Conservation (phyloP, 169 alveolate genomes). For the Plasmodium blacklocki region DNA sequence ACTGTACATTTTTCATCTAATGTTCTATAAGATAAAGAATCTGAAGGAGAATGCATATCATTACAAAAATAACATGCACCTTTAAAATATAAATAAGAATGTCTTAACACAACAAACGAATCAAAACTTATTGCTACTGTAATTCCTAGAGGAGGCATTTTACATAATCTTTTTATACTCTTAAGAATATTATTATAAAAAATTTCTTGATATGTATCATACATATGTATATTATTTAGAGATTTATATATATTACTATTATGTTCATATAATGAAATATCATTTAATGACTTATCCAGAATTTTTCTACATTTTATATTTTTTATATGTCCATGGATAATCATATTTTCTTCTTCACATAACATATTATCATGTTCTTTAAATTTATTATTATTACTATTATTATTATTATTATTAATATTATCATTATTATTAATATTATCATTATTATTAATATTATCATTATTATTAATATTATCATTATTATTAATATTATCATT, state of each 20-base stretch:
- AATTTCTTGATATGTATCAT: too few relatives aligned
- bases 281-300: neutral
- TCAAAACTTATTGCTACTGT: conserved; percentile 83
- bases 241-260: neutral
- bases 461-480: neutral
- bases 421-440: too few relatives aligned
- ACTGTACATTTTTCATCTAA: conserved; percentile 85
- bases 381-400: too few relatives aligned
- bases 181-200: conserved; percentile 55
- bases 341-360: neutral
- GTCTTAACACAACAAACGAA: conserved; percentile 80
- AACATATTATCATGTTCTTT: neutral
- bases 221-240: too few relatives aligned
- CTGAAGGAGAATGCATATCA: conserved; percentile 79
- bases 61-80: conserved; percentile 85
- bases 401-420: too few relatives aligned
- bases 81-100: conserved; percentile 79
- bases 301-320: neutral
- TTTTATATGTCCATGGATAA: neutral
- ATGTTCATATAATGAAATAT: neutral
- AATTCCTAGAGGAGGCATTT: conserved; percentile 80
- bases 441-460: too few relatives aligned
- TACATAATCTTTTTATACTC: conserved; percentile 20
- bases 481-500: neutral
- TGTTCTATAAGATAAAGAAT: conserved; percentile 72